Evolutionary conservation across 2,329 filamentous ascomycete genomes (phyloP).

Genomic region (Cladosporium sp.): DNA sequence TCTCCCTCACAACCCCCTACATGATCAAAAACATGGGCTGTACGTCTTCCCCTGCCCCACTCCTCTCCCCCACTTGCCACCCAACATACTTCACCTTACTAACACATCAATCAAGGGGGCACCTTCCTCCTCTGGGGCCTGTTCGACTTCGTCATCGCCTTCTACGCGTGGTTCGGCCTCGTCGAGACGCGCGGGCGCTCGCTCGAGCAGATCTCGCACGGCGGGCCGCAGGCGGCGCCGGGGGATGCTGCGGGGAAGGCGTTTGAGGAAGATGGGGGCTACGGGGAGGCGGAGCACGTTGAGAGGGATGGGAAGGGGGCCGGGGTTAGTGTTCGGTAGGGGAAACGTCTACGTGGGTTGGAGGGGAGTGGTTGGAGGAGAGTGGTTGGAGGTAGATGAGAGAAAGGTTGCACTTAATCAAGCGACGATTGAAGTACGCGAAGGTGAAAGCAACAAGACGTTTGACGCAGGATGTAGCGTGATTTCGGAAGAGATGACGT

Average conservation of each 20-base stretch:
- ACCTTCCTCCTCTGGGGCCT: constrained; percentile 44
- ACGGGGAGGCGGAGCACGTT: background rate
- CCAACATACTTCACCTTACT: too few species aligned
- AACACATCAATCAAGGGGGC: constrained; percentile 30
- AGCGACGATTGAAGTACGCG: too few species aligned
- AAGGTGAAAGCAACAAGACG: too few species aligned
- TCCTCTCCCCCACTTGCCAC: too few species aligned
- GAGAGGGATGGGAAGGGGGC: background rate
- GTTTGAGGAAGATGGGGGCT: background rate
- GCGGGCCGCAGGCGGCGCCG: background rate
- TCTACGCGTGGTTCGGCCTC: constrained; percentile 32
- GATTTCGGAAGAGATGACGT: constrained; percentile 5
- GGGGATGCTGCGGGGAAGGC: background rate
- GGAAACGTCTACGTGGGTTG: background rate
- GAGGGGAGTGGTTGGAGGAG: too few species aligned
- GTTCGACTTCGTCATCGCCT: constrained; percentile 38
- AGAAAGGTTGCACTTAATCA: too few species aligned
- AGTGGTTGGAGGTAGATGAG: too few species aligned
- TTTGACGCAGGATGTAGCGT: background rate
- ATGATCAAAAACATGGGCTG: constrained; percentile 46
- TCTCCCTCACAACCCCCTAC: constrained; percentile 44
- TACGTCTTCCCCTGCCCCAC: constrained; percentile 31
- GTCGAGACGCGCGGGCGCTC: constrained; percentile 31
- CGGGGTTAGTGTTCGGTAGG: background rate
- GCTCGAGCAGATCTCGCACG: constrained; percentile 26